Conservation (phyloP, 2,329 filamentous ascomycete species). For the Talaromyces atroroseus region DNA sequence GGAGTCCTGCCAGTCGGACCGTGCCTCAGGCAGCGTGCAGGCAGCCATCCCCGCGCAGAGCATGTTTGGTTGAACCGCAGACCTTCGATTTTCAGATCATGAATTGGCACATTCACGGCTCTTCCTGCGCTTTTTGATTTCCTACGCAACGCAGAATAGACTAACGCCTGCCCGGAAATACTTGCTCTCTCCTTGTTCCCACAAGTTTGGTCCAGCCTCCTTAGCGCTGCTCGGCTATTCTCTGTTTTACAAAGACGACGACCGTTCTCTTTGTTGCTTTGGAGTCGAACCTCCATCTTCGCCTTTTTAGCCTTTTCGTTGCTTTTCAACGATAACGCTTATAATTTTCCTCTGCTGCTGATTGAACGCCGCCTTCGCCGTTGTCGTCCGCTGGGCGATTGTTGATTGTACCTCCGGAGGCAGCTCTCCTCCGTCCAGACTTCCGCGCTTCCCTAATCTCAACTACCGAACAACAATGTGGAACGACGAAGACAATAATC, state of each 20-base stretch:
- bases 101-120: not conserved
- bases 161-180: not conserved
- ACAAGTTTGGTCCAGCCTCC: not conserved
- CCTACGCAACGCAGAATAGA: not conserved
- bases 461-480: conserved; percentile 60
- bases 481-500: conserved; percentile 99
- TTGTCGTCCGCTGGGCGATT: not conserved
- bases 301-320: not conserved
- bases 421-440: not conserved
- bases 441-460: not conserved
- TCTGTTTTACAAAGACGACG: not conserved
- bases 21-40: conserved; percentile 1
- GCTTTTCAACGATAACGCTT: not conserved
- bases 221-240: not conserved
- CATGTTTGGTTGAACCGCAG: not conserved
- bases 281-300: not conserved
- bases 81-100: too few relatives aligned
- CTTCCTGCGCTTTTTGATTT: not conserved
- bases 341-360: not conserved
- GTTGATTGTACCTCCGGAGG: not conserved
- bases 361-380: not conserved
- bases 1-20: not conserved
- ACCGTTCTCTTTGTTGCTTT: not conserved
- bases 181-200: not conserved
- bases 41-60: conserved; percentile 1